phyloP scores from a whole-genome alignment of 2,329 filamentous ascomycete species.

The Chrysoporthe deuterocubensis region DNA sequence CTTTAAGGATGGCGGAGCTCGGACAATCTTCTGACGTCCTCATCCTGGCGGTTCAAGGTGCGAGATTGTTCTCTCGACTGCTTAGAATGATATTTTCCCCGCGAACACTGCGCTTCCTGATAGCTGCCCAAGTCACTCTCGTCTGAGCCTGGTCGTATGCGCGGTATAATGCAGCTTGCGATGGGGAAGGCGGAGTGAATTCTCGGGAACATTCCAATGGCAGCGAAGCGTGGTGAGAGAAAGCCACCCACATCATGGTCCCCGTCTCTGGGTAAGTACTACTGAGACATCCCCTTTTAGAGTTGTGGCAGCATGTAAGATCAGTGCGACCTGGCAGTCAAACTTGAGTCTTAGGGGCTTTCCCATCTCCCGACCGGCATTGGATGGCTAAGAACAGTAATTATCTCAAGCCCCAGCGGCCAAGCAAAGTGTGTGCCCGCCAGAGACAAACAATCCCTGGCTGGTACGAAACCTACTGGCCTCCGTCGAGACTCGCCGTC shows the following conservation, averaged over 20 bases:
- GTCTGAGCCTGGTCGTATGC: too few species aligned
- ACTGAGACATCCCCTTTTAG: constrained; percentile 2
- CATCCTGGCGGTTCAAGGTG: neutral
- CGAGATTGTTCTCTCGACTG: neutral
- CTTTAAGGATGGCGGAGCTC: neutral
- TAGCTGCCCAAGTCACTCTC: neutral
- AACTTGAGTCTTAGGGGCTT: neutral
- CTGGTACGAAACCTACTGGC: neutral
- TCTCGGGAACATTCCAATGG: neutral
- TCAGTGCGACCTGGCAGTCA: neutral
- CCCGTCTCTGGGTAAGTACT: neutral
- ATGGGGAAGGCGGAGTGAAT: neutral
- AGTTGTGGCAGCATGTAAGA: constrained; percentile 2
- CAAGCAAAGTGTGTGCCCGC: neutral
- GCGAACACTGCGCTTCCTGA: neutral
- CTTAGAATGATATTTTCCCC: too few species aligned
- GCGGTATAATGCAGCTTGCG: too few species aligned
- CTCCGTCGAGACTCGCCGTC: neutral
- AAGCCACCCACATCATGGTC: neutral
- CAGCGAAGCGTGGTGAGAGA: neutral
- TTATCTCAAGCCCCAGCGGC: neutral
- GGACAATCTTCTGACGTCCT: neutral
- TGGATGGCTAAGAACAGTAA: neutral
- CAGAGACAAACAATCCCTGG: neutral
- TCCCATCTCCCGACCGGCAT: neutral